These are phyloP conservation scores for Quercus ilex DNA, from an alignment of 306 rosid species.

Conservation along the genomic window DNA sequence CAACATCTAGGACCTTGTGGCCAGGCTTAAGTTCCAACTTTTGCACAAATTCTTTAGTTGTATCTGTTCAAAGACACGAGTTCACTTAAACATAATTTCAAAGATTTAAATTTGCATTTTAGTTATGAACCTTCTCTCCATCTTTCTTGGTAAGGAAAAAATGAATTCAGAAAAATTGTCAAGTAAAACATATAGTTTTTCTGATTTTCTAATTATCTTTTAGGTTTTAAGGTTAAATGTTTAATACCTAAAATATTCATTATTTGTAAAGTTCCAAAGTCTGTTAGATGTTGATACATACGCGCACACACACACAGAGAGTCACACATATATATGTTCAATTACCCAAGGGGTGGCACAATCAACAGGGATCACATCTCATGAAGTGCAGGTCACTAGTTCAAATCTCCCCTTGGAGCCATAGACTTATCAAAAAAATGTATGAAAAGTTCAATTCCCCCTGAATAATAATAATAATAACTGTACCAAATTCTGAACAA, in stretches of 20 bases:
- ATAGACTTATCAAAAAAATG: too few relatives aligned
- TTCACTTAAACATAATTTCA: constrained; percentile 6
- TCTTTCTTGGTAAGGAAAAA: neutral
- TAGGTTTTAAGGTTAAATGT: neutral
- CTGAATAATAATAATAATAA: neutral
- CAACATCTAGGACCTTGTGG: constrained; percentile 89
- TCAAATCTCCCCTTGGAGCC: too few relatives aligned
- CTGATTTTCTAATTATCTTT: neutral
- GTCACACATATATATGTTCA: too few relatives aligned
- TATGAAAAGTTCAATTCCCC: too few relatives aligned
- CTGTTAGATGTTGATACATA: too few relatives aligned
- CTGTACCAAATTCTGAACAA: neutral
- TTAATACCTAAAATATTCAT: neutral
- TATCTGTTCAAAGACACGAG: constrained; percentile 51
- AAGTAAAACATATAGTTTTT: neutral
- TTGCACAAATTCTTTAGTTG: constrained; percentile 78
- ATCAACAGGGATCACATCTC: too few relatives aligned
- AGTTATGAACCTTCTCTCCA: neutral
- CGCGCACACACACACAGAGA: too few relatives aligned
- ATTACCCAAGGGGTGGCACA: too few relatives aligned
- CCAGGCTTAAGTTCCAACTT: constrained; percentile 75
- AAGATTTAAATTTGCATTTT: neutral
- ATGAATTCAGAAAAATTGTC: neutral
- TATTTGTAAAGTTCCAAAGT: neutral
- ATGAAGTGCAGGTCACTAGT: too few relatives aligned